A percentile compares a stretch with the other conserved stretches of the same genome.
Evolutionary conservation across 331 rosid genomes (phyloP).

Genomic region (Pyracantha coccinea): DNA sequence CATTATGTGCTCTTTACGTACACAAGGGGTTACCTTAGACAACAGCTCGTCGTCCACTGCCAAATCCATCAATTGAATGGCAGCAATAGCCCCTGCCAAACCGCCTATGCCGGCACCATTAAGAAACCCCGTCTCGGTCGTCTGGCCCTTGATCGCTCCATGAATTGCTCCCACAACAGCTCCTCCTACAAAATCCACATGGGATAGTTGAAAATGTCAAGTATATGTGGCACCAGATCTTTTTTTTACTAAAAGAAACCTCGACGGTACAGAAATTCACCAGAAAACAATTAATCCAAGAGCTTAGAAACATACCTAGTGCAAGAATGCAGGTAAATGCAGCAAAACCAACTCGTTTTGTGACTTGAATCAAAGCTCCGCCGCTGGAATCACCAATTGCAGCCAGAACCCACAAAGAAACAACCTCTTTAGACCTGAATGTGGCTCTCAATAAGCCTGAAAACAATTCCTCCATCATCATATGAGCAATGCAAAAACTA

Average conservation of each 20-base stretch:
- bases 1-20: not conserved
- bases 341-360: conserved; percentile 11
- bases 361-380: not conserved
- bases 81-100: conserved; percentile 31
- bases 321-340: conserved; percentile 24
- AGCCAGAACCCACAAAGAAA: not conserved
- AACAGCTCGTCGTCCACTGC: conserved; percentile 15
- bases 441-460: not conserved
- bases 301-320: conserved; percentile 11
- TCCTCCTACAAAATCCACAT: conserved; percentile 22
- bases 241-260: not conserved
- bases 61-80: conserved; percentile 27
- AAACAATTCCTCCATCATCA: conserved; percentile 10
- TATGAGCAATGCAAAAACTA: not conserved
- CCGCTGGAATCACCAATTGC: not conserved
- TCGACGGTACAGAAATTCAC: not conserved
- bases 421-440: conserved; percentile 1
- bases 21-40: conserved; percentile 17
- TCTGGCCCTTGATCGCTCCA: conserved; percentile 39
- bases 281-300: not conserved
- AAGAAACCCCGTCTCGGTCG: conserved; percentile 33
- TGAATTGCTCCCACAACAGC: conserved; percentile 22
- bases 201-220: not conserved
- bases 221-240: not conserved
- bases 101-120: conserved; percentile 25